Conservation (phyloP, 2,329 filamentous ascomycete species). For the Neophaeococcomyces mojaviensis region DNA sequence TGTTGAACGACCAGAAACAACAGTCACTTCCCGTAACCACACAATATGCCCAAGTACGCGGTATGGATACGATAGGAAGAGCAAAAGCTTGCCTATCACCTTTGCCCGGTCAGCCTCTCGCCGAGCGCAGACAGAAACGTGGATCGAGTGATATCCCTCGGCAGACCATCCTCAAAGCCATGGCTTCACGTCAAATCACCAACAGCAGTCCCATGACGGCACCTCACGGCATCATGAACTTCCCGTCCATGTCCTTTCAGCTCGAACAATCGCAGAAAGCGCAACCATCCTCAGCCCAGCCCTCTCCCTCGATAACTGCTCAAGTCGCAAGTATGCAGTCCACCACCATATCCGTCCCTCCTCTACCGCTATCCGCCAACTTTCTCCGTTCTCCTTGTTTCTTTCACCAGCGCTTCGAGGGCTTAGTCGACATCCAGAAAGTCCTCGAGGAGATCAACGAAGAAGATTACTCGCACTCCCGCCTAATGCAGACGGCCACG, state of each 20-base stretch:
- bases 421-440: constrained; percentile 88
- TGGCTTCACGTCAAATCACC: constrained; percentile 56
- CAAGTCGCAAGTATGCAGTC: constrained; percentile 44
- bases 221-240: constrained; percentile 8
- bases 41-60: constrained; percentile 3
- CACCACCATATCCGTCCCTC: constrained; percentile 35
- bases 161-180: constrained; percentile 75
- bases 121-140: constrained; percentile 1
- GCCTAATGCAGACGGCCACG: constrained; percentile 89
- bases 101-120: not conserved
- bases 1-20: constrained; percentile 1
- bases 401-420: constrained; percentile 94
- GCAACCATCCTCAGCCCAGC: constrained; percentile 22
- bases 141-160: constrained; percentile 57
- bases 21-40: not conserved
- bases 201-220: constrained; percentile 52
- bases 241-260: constrained; percentile 10
- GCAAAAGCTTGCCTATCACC: constrained; percentile 1
- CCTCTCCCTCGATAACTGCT: constrained; percentile 50
- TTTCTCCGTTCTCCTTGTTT: constrained; percentile 88
- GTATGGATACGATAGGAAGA: constrained; percentile 8
- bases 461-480: constrained; percentile 80
- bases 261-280: constrained; percentile 20
- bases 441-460: constrained; percentile 91
- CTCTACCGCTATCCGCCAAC: constrained; percentile 43